Evolutionary conservation across 768 basidiomycete species (phyloP).

Genomic region (Mycena alexandri): DNA sequence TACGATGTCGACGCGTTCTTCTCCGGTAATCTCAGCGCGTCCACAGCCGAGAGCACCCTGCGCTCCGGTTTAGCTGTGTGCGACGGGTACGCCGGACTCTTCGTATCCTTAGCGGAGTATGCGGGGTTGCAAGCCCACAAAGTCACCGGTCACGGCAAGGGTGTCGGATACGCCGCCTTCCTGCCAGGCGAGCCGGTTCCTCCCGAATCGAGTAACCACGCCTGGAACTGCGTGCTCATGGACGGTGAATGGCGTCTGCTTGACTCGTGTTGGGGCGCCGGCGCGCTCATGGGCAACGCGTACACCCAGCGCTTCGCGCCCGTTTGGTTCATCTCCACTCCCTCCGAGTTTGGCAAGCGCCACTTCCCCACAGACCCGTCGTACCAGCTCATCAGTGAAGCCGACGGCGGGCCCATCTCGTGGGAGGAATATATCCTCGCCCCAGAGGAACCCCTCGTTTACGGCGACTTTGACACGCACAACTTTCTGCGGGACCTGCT

Average conservation of each 20-base stretch:
- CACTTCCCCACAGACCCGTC: conserved; percentile 61
- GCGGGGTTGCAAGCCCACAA: conserved; percentile 56
- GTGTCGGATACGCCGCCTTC: conserved; percentile 54
- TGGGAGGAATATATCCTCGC: conserved; percentile 63
- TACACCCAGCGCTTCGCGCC: conserved; percentile 54
- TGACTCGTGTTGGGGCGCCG: conserved; percentile 64
- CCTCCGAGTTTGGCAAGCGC: conserved; percentile 56
- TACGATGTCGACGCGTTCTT: conserved; percentile 60
- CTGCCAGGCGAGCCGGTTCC: conserved; percentile 51
- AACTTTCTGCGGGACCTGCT: conserved; percentile 49
- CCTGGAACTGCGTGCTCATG: conserved; percentile 61
- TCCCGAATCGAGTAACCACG: conserved; percentile 56
- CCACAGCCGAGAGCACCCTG: conserved; percentile 55
- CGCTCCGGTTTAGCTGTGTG: conserved; percentile 61
- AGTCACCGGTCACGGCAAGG: conserved; percentile 62
- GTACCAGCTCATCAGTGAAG: conserved; percentile 56
- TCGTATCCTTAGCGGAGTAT: conserved; percentile 52
- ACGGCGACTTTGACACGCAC: conserved; percentile 50
- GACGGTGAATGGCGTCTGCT: conserved; percentile 61
- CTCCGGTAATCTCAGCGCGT: conserved; percentile 52
- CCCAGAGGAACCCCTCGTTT: conserved; percentile 54
- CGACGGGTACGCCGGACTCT: conserved; percentile 63
- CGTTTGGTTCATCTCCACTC: conserved; percentile 57
- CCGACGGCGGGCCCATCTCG: conserved; percentile 52
- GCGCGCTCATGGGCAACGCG: conserved; percentile 50